Conservation (phyloP, 1,284 basidiomycete genomes). For the Gomphus bonarii region DNA sequence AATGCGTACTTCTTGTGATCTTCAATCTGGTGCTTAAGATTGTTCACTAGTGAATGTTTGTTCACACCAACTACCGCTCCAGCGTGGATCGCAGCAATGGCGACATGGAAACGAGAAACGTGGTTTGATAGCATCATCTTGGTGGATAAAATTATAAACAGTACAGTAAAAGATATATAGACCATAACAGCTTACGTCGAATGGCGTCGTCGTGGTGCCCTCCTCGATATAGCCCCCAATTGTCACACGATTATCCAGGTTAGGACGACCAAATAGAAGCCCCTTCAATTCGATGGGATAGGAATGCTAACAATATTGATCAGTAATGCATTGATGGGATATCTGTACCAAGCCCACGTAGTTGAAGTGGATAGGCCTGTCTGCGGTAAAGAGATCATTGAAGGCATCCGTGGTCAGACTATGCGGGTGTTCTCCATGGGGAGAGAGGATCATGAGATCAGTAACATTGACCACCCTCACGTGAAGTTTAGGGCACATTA, state of each 20-base stretch:
- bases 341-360: slow-evolving; percentile 28
- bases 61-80: slow-evolving; percentile 41
- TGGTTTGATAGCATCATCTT: slow-evolving; percentile 64
- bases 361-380: slow-evolving; percentile 68
- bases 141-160: not conserved
- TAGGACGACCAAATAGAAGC: slow-evolving; percentile 47
- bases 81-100: slow-evolving; percentile 44
- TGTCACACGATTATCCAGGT: slow-evolving; percentile 35
- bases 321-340: not conserved
- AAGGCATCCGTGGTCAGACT: slow-evolving; percentile 57
- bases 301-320: slow-evolving; percentile 39
- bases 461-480: slow-evolving; percentile 78
- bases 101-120: slow-evolving; percentile 55
- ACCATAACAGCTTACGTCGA: slow-evolving; percentile 40
- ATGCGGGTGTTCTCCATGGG: slow-evolving; percentile 65
- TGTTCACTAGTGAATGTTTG: slow-evolving; percentile 41
- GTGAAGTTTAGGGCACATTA: slow-evolving; percentile 49
- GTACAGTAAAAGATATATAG: not conserved
- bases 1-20: slow-evolving; percentile 49
- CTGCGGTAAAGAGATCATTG: slow-evolving; percentile 57
- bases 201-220: slow-evolving; percentile 59
- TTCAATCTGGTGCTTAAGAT: slow-evolving; percentile 41
- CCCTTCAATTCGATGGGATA: slow-evolving; percentile 62
- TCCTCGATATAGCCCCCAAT: slow-evolving; percentile 59
- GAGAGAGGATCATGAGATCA: slow-evolving; percentile 71